Base-by-base conservation (phyloP, 2,329 filamentous ascomycete species). In the Monascus ruber region DNA sequence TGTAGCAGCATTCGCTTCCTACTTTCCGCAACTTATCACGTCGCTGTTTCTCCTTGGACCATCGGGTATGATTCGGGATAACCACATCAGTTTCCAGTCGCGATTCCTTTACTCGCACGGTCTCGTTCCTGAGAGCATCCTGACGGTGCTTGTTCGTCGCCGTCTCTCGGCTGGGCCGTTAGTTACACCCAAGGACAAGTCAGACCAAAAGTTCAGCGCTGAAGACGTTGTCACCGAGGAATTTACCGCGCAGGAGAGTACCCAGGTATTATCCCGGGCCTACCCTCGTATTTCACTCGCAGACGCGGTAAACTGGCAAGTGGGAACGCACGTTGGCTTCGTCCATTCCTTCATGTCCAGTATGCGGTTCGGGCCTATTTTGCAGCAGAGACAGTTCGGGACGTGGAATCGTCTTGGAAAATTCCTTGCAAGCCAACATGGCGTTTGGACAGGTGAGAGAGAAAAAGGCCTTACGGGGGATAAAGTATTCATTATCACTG, bases 31-130 rank as follows among this genome's bases (percentile, higher is more conserved):
- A 35, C 66, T 89, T 40, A 71, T 94, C 9, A 71, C 73, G 8
- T 76, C 73, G 6, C 68, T 95, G 24, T 70, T 91, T 7, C 73
- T 94, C 5, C 72, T 95, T 33, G 85, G 86, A 0, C 86, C 88
- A 0, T 72, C 80, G 0, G 88, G 88, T 0, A 69, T 94, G 34
- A 76, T 94, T 36, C 72, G 82, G n/a, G 60, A 65, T 4, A 64
- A 66, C 9, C 77, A 82, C 51, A 71, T 85, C 41, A 72, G 73
- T 42, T 72, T 73, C 59, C 68, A 70, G 44, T 78, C 73, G 51
- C 72, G 72, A 39, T 48, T 86, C 17, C 65, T 86, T 6, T 85
- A 85, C 55, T 71, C 69, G 4, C 66, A 66, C 4, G 72, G 72
- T 1, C 52, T 77, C 24, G 54, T 87, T 26, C 81, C 83, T 0